phyloP scores from a whole-genome alignment of 176 grass and related monocot genomes.

The Pontederia paniculata region DNA sequence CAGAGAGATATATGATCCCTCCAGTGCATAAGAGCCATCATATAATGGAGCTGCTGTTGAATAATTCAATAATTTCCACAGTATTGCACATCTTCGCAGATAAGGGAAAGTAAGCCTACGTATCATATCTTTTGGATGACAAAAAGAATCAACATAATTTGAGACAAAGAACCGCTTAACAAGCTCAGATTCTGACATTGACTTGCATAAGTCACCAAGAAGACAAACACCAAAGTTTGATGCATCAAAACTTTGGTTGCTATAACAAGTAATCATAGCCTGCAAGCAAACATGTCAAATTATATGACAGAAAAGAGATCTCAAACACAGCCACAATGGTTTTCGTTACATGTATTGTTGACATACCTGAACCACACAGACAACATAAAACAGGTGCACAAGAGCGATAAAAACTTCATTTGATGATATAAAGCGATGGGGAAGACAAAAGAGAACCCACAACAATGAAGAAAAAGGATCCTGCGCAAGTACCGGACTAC shows the following conservation, averaged over 20 bases:
- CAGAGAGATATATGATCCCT: conserved; percentile 53
- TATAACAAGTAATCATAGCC: conserved; percentile 82
- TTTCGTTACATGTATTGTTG: neutral
- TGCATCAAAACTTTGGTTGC: conserved; percentile 55
- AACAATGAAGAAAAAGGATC: conserved; percentile 94
- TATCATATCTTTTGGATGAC: conserved; percentile 60
- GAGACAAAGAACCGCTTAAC: conserved; percentile 77
- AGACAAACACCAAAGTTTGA: conserved; percentile 54
- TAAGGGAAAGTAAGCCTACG: conserved; percentile 87
- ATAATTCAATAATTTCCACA: conserved; percentile 67
- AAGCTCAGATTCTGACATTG: conserved; percentile 48
- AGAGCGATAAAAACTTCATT: conserved; percentile 53
- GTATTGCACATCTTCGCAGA: conserved; percentile 67
- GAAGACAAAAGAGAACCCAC: conserved; percentile 75
- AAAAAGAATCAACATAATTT: conserved; percentile 54
- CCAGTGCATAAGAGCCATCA: conserved; percentile 68
- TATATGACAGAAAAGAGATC: conserved; percentile 7
- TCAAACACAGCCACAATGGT: conserved; percentile 3
- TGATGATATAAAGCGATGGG: conserved; percentile 58
- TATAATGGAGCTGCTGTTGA: conserved; percentile 42
- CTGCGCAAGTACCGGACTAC: conserved; percentile 74
- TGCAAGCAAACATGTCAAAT: conserved; percentile 27
- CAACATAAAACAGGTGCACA: conserved; percentile 84
- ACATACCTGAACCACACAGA: conserved; percentile 83
- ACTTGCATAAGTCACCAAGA: conserved; percentile 68